These are phyloP conservation scores for Wickerhamomyces hampshirensis DNA, from an alignment of 805 yeast species.

Conservation along the genomic window DNA sequence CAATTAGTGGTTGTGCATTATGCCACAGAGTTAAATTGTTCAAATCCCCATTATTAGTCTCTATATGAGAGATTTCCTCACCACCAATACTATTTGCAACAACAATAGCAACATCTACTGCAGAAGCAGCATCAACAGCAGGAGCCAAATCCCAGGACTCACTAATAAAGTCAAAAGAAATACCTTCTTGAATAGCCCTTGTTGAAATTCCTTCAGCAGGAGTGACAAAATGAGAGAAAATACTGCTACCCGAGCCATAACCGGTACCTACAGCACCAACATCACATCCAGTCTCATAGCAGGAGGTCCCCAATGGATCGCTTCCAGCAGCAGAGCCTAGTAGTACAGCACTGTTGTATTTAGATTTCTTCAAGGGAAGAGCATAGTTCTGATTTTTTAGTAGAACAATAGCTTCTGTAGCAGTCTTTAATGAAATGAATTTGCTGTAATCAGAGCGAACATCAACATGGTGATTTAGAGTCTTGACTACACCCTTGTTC, in stretches of 20 bases:
- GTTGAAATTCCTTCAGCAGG: slow-evolving; percentile 48
- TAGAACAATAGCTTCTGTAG: slow-evolving; percentile 47
- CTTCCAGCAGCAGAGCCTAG: slow-evolving; percentile 54
- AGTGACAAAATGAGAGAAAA: slow-evolving; percentile 44
- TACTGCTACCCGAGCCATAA: slow-evolving; percentile 58
- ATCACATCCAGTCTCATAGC: slow-evolving; percentile 49
- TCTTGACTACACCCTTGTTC: slow-evolving; percentile 32
- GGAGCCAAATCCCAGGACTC: slow-evolving; percentile 39
- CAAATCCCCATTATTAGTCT: slow-evolving; percentile 51
- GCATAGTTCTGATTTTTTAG: slow-evolving; percentile 44
- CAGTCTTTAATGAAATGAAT: slow-evolving; percentile 34
- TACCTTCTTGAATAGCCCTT: slow-evolving; percentile 37
- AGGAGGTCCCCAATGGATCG: slow-evolving; percentile 52
- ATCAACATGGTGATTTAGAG: slow-evolving; percentile 45
- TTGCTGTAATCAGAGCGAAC: slow-evolving; percentile 34
- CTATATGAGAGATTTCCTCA: slow-evolving; percentile 49
- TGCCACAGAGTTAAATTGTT: slow-evolving; percentile 49
- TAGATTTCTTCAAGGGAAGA: slow-evolving; percentile 44
- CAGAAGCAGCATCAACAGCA: slow-evolving; percentile 36
- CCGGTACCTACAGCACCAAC: slow-evolving; percentile 51
- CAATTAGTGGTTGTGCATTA: slow-evolving; percentile 47
- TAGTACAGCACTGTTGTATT: slow-evolving; percentile 37
- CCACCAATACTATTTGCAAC: slow-evolving; percentile 51
- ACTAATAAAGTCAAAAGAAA: slow-evolving; percentile 35
- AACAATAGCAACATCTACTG: slow-evolving; percentile 45